Base-by-base conservation (phyloP, 2,329 filamentous ascomycete species). In the Colletotrichum orbiculare region DNA sequence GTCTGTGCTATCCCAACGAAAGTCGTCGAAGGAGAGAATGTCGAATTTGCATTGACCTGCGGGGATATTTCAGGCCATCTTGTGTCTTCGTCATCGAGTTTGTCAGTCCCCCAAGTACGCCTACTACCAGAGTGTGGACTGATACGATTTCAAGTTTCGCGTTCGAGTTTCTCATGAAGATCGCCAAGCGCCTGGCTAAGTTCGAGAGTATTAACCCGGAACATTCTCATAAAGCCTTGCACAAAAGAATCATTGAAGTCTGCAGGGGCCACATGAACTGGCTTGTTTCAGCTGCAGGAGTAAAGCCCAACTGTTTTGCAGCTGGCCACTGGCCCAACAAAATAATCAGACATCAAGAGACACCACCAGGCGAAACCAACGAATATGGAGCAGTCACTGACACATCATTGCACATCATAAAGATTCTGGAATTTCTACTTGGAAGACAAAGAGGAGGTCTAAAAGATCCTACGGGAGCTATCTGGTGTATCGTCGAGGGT, bases 311-410 rank as follows among this genome's bases (percentile, higher is more conserved):
- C 0, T 50, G 33, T 12, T 50, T 53, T 6, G 15, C 5, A 12
- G 34, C 49, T 0, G 39, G 33, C 37, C 41, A 53, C 11, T 53
- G 49, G 49, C n/a, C 25, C 0, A n/a, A 15, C 1, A 34, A 37
- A 0, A 25, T 3, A 3, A 6, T 3, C 0, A 53, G 38, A 37
- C 2, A n/a, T 53, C 35, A 3, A 0, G 11, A 0, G 6, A 15
- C n/a, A 10, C n/a, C n/a, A 8, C 39, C 35, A 1, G 38, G 38
- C 3, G 33, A 39, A 8, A 15, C 49, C 0, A 10, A 2, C 2
- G 35, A 53, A 1, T 53, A 25, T 25, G 25, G 25, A 5, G 25
- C 49, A 6, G 0, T 53, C 0, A 53, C 49, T 0, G 49, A 53
- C 17, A 53, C 49, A 0, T 37, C 49, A 2, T 53, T 53, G 8